Percentiles rank a stretch among this genome's conserved stretches.
Conservation (phyloP, 495 filamentous ascomycete species). For the Podospora pseudopauciseta region DNA sequence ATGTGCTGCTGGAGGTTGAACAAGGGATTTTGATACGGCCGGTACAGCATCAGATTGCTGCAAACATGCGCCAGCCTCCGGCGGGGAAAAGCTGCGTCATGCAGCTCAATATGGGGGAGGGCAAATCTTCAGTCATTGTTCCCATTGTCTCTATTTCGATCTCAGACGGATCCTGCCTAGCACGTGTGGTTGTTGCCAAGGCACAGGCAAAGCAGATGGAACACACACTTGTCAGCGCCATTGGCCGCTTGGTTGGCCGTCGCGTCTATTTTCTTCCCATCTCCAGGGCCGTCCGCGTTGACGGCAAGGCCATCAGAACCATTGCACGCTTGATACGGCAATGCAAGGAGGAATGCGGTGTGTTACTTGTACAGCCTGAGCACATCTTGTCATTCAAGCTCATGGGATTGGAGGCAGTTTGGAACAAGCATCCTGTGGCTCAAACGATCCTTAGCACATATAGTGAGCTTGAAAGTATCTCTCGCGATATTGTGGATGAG, state of each 20-base stretch:
- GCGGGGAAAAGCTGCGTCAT: constrained; percentile 50
- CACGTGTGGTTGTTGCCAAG: constrained; percentile 60
- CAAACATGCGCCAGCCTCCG: constrained; percentile 52
- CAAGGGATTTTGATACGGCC: constrained; percentile 58
- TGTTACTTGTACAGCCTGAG: constrained; percentile 63
- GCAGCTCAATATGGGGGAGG: constrained; percentile 75
- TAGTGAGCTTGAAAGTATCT: constrained; percentile 38
- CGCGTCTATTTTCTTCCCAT: constrained; percentile 61
- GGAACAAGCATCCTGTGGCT: constrained; percentile 18
- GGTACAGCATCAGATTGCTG: constrained; percentile 57
- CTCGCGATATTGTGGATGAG: constrained; percentile 60
- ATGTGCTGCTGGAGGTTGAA: constrained; percentile 62
- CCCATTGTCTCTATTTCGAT: constrained; percentile 57
- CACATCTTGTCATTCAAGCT: constrained; percentile 67
- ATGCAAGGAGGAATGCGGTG: constrained; percentile 47
- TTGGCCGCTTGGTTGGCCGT: constrained; percentile 58
- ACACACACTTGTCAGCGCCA: constrained; percentile 54
- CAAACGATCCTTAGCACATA: constrained; percentile 40
- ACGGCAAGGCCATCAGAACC: constrained; percentile 14
- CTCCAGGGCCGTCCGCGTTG: constrained; percentile 48
- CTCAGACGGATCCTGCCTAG: constrained; percentile 50
- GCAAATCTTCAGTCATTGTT: constrained; percentile 69
- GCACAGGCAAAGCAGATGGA: constrained; percentile 61
- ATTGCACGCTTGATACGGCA: constrained; percentile 42
- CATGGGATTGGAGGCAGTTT: constrained; percentile 55